Conservation (phyloP, 768 basidiomycete genomes). For the Leccinum boreale region DNA sequence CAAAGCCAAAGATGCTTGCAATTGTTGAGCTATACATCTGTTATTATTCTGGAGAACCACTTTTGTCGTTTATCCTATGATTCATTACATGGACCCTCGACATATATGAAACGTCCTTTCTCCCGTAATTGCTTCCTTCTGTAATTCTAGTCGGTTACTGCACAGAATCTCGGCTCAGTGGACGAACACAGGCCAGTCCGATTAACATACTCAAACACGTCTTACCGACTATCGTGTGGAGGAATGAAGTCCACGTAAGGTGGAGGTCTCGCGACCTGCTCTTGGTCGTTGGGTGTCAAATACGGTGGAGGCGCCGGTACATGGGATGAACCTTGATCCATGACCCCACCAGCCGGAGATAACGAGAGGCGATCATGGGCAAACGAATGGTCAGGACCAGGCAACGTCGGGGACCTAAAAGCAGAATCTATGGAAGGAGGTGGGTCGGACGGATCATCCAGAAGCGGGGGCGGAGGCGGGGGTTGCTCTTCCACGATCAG, state of each 20-base stretch:
- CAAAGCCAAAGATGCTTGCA: slow-evolving; percentile 76
- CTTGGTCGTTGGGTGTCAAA: slow-evolving; percentile 50
- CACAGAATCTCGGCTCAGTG: not conserved
- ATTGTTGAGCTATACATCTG: slow-evolving; percentile 52
- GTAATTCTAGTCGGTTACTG: slow-evolving; percentile 22
- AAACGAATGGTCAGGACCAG: slow-evolving; percentile 27
- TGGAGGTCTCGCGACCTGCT: slow-evolving; percentile 54
- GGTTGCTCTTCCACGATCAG: slow-evolving; percentile 54
- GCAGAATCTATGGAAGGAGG: slow-evolving; percentile 87
- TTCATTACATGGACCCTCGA: slow-evolving; percentile 18
- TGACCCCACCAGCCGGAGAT: slow-evolving; percentile 29
- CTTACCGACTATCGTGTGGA: slow-evolving; percentile 12
- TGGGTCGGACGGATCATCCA: slow-evolving; percentile 87
- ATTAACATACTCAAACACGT: not conserved
- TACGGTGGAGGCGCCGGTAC: slow-evolving; percentile 79
- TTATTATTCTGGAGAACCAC: slow-evolving; percentile 15
- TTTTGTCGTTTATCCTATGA: slow-evolving; percentile 19
- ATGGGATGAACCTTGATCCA: slow-evolving; percentile 38
- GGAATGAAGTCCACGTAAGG: slow-evolving; percentile 55
- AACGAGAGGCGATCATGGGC: slow-evolving; percentile 31
- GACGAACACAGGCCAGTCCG: not conserved
- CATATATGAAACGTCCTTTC: slow-evolving; percentile 25
- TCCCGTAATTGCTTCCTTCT: slow-evolving; percentile 26
- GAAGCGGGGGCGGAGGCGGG: slow-evolving; percentile 76
- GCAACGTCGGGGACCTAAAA: slow-evolving; percentile 42